A percentile compares a stretch with the other conserved stretches of the same genome.
These are phyloP conservation scores for Claviceps paspali DNA, from an alignment of 2,329 filamentous ascomycete species.

Conservation along the genomic window DNA sequence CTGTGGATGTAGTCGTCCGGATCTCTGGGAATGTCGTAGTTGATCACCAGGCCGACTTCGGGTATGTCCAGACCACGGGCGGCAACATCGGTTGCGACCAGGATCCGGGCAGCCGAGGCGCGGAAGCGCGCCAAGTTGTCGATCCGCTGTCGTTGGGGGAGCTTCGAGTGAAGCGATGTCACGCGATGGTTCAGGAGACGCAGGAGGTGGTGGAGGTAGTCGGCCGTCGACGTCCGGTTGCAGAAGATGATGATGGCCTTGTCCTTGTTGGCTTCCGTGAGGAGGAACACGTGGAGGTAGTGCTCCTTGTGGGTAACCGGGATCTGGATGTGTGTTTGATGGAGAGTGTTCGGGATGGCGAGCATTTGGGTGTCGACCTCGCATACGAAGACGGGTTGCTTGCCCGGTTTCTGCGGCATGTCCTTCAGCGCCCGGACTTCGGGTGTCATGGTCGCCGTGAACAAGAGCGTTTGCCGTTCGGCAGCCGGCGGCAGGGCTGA, in stretches of 20 bases:
- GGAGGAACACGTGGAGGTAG: slow-evolving; percentile 79
- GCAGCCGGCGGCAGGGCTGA: slow-evolving; percentile 61
- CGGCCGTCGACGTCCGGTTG: slow-evolving; percentile 80
- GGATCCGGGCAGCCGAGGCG: slow-evolving; percentile 70
- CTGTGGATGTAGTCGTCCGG: slow-evolving; percentile 96
- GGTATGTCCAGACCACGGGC: slow-evolving; percentile 91
- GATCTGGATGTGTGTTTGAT: slow-evolving; percentile 74
- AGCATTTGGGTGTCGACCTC: slow-evolving; percentile 66
- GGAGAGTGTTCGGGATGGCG: slow-evolving; percentile 65
- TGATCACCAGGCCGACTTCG: slow-evolving; percentile 76
- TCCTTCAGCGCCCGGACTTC: slow-evolving; percentile 80
- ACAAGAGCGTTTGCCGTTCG: slow-evolving; percentile 81
- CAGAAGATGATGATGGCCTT: slow-evolving; percentile 86
- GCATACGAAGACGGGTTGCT: slow-evolving; percentile 71
- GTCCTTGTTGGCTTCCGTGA: slow-evolving; percentile 57
- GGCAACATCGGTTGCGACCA: slow-evolving; percentile 91
- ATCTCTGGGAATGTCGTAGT: slow-evolving; percentile 92
- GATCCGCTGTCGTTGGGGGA: slow-evolving; percentile 71
- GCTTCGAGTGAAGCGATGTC: slow-evolving; percentile 75
- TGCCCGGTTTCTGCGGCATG: slow-evolving; percentile 51
- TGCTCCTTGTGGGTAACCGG: slow-evolving; percentile 89
- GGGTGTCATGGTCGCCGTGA: slow-evolving; percentile 88
- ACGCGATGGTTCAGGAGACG: slow-evolving; percentile 78
- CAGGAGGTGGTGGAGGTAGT: slow-evolving; percentile 76
- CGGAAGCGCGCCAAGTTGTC: slow-evolving; percentile 86